Conservation (phyloP, 805 yeast species). For the Hanseniaspora osmophila region DNA sequence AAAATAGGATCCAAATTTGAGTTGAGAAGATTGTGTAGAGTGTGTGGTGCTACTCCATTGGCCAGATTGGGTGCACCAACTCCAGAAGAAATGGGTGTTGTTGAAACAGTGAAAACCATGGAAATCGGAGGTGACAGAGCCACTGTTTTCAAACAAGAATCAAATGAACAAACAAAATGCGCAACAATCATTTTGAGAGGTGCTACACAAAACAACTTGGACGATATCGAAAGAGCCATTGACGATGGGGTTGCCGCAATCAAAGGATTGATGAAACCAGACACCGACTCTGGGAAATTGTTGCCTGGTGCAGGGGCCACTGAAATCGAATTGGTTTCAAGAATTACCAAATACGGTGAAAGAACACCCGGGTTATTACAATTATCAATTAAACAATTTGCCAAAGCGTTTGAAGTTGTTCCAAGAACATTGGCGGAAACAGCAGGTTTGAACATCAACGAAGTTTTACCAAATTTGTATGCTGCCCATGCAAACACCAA, state of each 20-base stretch:
- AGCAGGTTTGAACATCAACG: conserved; percentile 82
- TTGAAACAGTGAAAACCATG: conserved; percentile 77
- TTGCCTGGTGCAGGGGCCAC: conserved; percentile 95
- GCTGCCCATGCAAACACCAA: conserved; percentile 58
- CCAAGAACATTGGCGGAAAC: conserved; percentile 91
- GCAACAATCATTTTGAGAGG: conserved; percentile 91
- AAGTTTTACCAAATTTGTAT: conserved; percentile 75
- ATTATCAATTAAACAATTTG: conserved; percentile 86
- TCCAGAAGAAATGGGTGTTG: conserved; percentile 82
- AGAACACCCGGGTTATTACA: conserved; percentile 86
- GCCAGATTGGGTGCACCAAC: conserved; percentile 90
- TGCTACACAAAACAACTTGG: conserved; percentile 86
- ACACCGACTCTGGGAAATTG: conserved; percentile 44
- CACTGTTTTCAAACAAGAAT: conserved; percentile 75
- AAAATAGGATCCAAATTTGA: conserved; percentile 91
- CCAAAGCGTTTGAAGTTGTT: conserved; percentile 85
- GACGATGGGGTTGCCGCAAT: conserved; percentile 92
- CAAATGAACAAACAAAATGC: conserved; percentile 51
- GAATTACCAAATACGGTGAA: conserved; percentile 77
- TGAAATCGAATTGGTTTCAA: conserved; percentile 74
- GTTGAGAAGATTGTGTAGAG: conserved; percentile 83
- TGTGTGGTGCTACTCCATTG: conserved; percentile 93
- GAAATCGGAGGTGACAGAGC: conserved; percentile 98
- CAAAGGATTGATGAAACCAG: conserved; percentile 73
- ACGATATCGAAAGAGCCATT: conserved; percentile 91